phyloP scores from a whole-genome alignment of 345 rosid species.

The Chamaenerion angustifolium region DNA sequence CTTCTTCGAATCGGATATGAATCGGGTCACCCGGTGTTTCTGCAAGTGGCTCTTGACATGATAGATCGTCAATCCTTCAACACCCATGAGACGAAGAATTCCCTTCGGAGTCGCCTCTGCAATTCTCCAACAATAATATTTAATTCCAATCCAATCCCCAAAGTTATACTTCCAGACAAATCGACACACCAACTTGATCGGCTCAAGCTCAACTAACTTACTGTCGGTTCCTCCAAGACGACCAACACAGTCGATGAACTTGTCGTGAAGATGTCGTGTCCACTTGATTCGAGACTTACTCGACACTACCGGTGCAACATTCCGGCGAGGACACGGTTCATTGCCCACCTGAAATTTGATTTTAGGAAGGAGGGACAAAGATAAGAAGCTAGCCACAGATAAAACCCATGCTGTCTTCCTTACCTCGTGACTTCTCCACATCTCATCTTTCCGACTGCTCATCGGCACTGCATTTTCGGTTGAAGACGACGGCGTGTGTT shows the following conservation, averaged over 20 bases:
- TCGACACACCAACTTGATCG: not conserved
- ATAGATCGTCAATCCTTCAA: constrained; percentile 1
- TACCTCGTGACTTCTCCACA: no score
- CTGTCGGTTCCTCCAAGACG: constrained; percentile 1
- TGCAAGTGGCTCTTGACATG: constrained; percentile 1
- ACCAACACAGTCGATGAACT: not conserved
- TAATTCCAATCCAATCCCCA: not conserved
- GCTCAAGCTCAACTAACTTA: not conserved
- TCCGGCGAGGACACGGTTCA: not conserved
- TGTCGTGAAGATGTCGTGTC: not conserved
- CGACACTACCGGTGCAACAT: not conserved
- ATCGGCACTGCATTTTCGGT: no score
- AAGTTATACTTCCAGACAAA: not conserved
- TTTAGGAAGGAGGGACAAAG: no score
- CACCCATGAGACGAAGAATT: not conserved
- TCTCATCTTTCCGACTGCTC: no score
- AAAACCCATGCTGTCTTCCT: no score
- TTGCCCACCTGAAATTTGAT: not conserved
- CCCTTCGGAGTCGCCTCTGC: constrained; percentile 3
- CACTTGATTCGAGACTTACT: constrained; percentile 1
- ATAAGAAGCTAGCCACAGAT: no score
- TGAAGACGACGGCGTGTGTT: no score
- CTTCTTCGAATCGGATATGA: not conserved
- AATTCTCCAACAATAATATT: not conserved
- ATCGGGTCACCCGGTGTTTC: not conserved